phyloP scores from a whole-genome alignment of 768 basidiomycete genomes.

The Termitomyces sp. region DNA sequence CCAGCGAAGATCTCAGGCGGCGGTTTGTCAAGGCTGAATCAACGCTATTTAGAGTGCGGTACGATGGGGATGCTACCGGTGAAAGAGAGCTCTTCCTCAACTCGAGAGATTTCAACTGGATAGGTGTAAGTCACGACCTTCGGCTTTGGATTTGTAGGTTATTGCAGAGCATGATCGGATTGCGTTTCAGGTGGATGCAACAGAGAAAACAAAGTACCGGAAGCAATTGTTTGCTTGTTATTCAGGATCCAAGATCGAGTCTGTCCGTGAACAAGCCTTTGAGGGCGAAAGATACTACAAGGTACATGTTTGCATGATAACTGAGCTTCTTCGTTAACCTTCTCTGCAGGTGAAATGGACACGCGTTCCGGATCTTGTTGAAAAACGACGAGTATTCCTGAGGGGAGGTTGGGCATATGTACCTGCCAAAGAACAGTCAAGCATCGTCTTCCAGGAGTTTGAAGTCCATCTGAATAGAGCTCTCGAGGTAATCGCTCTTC shows the following conservation, averaged over 20 bases:
- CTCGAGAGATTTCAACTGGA: slow-evolving; percentile 61
- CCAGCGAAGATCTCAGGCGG: slow-evolving; percentile 82
- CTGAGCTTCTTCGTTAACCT: neutral
- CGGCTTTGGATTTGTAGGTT: neutral
- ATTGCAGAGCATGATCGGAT: neutral
- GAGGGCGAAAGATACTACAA: slow-evolving; percentile 69
- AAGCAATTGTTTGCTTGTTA: slow-evolving; percentile 47
- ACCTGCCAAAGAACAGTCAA: slow-evolving; percentile 67
- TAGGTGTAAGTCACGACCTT: slow-evolving; percentile 34
- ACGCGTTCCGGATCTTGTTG: slow-evolving; percentile 88
- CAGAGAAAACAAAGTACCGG: slow-evolving; percentile 47
- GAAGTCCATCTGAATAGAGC: slow-evolving; percentile 63
- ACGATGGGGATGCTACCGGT: slow-evolving; percentile 49
- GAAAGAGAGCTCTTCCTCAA: slow-evolving; percentile 67
- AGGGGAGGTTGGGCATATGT: slow-evolving; percentile 87
- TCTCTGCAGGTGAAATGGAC: slow-evolving; percentile 85
- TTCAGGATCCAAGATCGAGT: slow-evolving; percentile 28
- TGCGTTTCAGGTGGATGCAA: slow-evolving; percentile 38
- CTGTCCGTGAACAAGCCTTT: slow-evolving; percentile 28
- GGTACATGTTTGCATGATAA: slow-evolving; percentile 29
- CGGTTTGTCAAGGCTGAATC: slow-evolving; percentile 89
- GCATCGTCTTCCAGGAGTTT: slow-evolving; percentile 86
- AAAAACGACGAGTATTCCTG: slow-evolving; percentile 72
- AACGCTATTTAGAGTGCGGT: slow-evolving; percentile 78
- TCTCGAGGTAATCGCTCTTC: slow-evolving; percentile 55